These are phyloP conservation scores for Dictyostelium discoideum DNA, from an alignment of 78 protist species.

Conservation along the genomic window DNA sequence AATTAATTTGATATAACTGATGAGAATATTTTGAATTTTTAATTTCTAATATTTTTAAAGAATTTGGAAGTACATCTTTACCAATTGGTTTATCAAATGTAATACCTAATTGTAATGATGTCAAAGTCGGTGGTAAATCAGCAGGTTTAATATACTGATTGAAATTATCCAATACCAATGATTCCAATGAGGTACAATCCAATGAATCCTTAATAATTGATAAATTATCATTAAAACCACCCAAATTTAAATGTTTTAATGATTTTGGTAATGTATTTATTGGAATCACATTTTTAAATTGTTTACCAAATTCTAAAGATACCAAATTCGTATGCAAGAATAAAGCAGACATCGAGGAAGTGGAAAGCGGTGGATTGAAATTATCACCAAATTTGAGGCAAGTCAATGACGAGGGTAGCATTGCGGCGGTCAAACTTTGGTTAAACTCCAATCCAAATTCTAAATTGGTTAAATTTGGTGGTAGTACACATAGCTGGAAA, in stretches of 20 bases:
- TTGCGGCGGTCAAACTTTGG: background rate
- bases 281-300: background rate
- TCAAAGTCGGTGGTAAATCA: background rate
- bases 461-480: background rate
- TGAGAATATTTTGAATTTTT: background rate
- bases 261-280: background rate
- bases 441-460: background rate
- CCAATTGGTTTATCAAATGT: background rate
- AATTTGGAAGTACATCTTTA: background rate
- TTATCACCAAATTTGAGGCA: background rate
- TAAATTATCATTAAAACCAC: background rate
- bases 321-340: background rate
- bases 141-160: background rate
- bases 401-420: background rate
- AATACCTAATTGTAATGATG: background rate
- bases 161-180: background rate
- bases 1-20: background rate
- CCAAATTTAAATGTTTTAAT: background rate
- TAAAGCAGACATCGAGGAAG: background rate
- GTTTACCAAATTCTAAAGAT: background rate
- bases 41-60: background rate
- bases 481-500: background rate
- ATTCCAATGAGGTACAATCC: background rate
- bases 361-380: background rate
- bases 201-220: background rate